Conservation (phyloP, 2,329 filamentous ascomycete species). For the Seiridium unicorne region DNA sequence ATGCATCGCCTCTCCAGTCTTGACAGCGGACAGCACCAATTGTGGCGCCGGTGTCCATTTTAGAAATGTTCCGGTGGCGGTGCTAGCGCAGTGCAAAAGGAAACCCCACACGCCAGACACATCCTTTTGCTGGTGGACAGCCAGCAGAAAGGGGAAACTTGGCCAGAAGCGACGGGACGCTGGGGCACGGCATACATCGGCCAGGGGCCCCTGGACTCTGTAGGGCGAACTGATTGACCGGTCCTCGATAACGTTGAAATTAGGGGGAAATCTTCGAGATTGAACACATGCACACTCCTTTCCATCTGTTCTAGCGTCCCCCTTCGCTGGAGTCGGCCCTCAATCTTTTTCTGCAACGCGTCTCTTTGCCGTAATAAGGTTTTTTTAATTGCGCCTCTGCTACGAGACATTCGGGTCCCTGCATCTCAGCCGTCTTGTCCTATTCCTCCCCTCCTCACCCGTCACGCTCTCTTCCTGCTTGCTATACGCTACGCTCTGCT, state of each 20-base stretch:
- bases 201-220: neutral
- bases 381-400: neutral
- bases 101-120: too few relatives aligned
- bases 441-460: neutral
- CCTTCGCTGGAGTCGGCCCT: neutral
- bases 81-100: neutral
- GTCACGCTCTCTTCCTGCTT: neutral
- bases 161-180: neutral
- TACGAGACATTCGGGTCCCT: neutral
- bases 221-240: neutral
- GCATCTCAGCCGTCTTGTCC: neutral
- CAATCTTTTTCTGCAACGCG: neutral
- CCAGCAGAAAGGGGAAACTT: constrained; percentile 5
- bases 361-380: neutral
- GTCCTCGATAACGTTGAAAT: constrained; percentile 9
- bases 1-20: too few relatives aligned
- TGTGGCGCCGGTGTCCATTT: neutral
- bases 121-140: neutral
- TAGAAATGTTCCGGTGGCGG: neutral
- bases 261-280: constrained; percentile 21
- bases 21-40: neutral
- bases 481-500: neutral
- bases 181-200: neutral
- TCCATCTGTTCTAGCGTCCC: neutral
- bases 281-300: constrained; percentile 8